Evolutionary conservation across 257 asterid species (phyloP).

Genomic region (Verbascum thapsus): DNA sequence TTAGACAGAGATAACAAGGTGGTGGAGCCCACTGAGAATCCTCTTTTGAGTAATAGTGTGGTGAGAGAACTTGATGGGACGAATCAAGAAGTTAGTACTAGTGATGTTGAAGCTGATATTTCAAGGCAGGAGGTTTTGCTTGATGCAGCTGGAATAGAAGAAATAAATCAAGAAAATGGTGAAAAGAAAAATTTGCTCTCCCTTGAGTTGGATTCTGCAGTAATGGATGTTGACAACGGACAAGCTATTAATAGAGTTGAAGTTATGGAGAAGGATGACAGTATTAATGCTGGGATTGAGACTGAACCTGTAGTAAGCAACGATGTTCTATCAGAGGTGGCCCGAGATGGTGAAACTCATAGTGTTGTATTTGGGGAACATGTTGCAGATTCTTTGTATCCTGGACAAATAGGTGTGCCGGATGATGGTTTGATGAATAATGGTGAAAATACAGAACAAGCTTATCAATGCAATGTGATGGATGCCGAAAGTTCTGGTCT

Average conservation of each 20-base stretch:
- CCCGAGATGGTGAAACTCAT: slow-evolving; percentile 30
- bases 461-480: slow-evolving; percentile 35
- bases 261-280: slow-evolving; percentile 34
- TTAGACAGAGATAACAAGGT: slow-evolving; percentile 39
- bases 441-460: slow-evolving; percentile 41
- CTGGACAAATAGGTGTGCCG: slow-evolving; percentile 29
- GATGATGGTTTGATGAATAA: slow-evolving; percentile 39
- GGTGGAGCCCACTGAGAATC: slow-evolving; percentile 31
- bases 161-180: slow-evolving; percentile 30
- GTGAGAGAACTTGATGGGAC: slow-evolving; percentile 27
- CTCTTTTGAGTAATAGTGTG: slow-evolving; percentile 28
- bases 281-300: slow-evolving; percentile 25
- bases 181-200: slow-evolving; percentile 35
- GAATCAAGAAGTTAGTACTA: slow-evolving; percentile 25
- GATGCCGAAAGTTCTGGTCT: slow-evolving; percentile 43
- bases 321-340: slow-evolving; percentile 29
- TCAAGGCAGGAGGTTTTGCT: slow-evolving; percentile 34
- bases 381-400: slow-evolving; percentile 25
- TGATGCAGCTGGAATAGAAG: slow-evolving; percentile 41
- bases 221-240: slow-evolving; percentile 34
- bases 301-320: slow-evolving; percentile 29
- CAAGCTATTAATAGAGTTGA: slow-evolving; percentile 36
- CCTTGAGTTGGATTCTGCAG: slow-evolving; percentile 34
- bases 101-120: slow-evolving; percentile 35
- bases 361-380: slow-evolving; percentile 34